Evolutionary conservation across 768 basidiomycete species (phyloP).

Genomic region (Leccinellum luteum): DNA sequence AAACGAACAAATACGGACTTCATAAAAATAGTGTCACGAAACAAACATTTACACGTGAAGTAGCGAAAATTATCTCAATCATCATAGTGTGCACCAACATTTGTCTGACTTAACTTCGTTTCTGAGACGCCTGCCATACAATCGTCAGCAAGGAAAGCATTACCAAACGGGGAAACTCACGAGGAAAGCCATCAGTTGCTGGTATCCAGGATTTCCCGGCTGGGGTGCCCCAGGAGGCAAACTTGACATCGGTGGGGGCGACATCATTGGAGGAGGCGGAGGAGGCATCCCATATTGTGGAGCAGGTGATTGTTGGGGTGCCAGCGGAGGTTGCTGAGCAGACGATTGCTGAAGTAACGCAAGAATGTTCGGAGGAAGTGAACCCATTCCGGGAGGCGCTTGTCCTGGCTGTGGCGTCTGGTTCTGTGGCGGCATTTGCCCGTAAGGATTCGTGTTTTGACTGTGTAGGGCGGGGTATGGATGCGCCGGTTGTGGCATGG

Average conservation of each 20-base stretch:
- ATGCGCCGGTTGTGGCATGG: constrained; percentile 28
- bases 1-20: constrained; percentile 17
- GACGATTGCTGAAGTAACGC: constrained; percentile 60
- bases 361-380: constrained; percentile 66
- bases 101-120: constrained; percentile 18
- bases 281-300: constrained; percentile 38
- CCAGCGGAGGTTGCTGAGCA: constrained; percentile 33
- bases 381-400: constrained; percentile 33
- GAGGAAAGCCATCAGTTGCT: constrained; percentile 68
- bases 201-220: constrained; percentile 46
- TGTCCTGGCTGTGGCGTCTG: constrained; percentile 34
- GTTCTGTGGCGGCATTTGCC: constrained; percentile 28
- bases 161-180: constrained; percentile 38
- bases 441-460: constrained; percentile 25
- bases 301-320: constrained; percentile 29
- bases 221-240: constrained; percentile 41
- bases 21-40: constrained; percentile 28
- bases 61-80: background rate
- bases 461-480: constrained; percentile 24
- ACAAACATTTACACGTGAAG: constrained; percentile 10
- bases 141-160: background rate
- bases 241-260: constrained; percentile 41
- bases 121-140: constrained; percentile 25
- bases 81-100: background rate
- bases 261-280: constrained; percentile 44